These are phyloP conservation scores for Circinella minor DNA, from an alignment of 371 early-diverging fungal species.

Conservation along the genomic window DNA sequence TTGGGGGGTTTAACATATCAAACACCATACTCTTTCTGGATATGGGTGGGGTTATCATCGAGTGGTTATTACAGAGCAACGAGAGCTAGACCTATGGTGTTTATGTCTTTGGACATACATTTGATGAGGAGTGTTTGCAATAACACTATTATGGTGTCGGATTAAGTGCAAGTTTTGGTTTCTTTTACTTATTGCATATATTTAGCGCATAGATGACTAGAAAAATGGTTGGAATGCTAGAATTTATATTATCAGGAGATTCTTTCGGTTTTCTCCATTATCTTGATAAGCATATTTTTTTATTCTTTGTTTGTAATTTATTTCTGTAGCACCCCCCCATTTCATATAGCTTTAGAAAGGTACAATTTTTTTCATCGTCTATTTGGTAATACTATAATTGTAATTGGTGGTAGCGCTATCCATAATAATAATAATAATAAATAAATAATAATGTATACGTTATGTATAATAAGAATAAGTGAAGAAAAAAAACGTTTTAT, in stretches of 20 bases:
- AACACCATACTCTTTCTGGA: background rate
- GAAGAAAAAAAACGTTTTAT: too few species aligned
- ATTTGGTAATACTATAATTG: background rate
- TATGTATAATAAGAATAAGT: too few species aligned
- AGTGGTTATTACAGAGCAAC: background rate
- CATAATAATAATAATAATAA: background rate
- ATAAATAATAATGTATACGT: too few species aligned
- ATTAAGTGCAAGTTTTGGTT: background rate
- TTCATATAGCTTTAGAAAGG: background rate
- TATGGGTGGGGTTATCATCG: background rate
- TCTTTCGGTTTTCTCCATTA: background rate
- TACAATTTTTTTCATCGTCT: background rate
- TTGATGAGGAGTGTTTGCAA: background rate
- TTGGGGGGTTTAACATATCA: background rate
- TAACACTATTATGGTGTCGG: background rate
- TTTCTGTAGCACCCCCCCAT: background rate
- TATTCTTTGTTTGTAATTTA: background rate
- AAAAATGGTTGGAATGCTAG: slow-evolving; percentile 4
- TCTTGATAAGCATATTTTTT: background rate
- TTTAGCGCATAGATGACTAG: background rate
- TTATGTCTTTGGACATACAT: background rate
- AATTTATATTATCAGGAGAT: background rate
- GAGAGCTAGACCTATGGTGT: background rate
- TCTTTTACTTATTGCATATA: background rate
- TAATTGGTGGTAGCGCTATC: background rate